Evolutionary conservation across 2,329 filamentous ascomycete genomes (phyloP).

Genomic region (Ampelomyces quisqualis): DNA sequence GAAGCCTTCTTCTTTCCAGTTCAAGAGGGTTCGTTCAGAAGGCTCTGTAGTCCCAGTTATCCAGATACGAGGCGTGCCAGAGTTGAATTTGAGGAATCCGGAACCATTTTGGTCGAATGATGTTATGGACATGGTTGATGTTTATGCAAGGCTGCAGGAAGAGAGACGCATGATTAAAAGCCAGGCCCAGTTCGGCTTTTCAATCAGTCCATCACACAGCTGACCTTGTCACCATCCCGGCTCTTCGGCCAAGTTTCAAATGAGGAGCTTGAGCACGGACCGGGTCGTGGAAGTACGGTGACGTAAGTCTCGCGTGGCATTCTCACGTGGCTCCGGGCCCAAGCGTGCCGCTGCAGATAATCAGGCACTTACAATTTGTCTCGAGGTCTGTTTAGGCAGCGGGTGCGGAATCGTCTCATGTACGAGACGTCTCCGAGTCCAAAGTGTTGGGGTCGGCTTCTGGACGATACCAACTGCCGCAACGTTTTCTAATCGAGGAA

Average conservation of each 20-base stretch:
- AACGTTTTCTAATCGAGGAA: no score
- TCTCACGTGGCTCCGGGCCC: background rate
- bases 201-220: constrained; percentile 6
- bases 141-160: background rate
- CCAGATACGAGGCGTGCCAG: constrained; percentile 40
- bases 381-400: no score
- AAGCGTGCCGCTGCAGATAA: background rate
- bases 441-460: no score
- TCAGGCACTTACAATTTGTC: no score
- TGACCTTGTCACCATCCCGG: constrained; percentile 18
- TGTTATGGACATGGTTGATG: constrained; percentile 29
- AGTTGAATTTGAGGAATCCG: constrained; percentile 44
- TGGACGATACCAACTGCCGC: no score
- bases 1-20: constrained; percentile 49
- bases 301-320: constrained; percentile 1
- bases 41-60: constrained; percentile 45
- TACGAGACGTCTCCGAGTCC: no score
- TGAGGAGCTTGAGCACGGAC: constrained; percentile 9
- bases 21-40: constrained; percentile 41
- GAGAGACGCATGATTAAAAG: background rate
- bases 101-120: constrained; percentile 26
- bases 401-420: no score
- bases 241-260: constrained; percentile 12
- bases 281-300: constrained; percentile 1
- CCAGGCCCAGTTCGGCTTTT: background rate